Percentiles rank a stretch among this genome's conserved stretches.
phyloP scores from a whole-genome alignment of 257 asterid genomes.

The Datura wrightii region DNA sequence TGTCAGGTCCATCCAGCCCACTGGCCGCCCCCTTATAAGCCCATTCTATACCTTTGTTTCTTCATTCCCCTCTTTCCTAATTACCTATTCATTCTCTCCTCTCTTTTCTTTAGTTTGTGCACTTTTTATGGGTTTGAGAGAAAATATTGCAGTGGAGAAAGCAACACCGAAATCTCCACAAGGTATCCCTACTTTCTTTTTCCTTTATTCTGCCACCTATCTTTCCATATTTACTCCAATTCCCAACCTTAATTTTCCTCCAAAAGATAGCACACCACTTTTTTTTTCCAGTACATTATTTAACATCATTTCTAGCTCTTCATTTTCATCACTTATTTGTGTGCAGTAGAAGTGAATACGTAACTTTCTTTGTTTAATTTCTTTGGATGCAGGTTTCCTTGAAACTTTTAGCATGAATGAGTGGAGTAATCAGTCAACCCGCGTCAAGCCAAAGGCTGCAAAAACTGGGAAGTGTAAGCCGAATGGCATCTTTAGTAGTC shows the following conservation, averaged over 20 bases:
- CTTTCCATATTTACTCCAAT: constrained; percentile 25
- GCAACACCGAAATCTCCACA: constrained; percentile 49
- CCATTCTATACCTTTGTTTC: constrained; percentile 38
- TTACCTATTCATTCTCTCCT: constrained; percentile 29
- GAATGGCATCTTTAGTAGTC: constrained; percentile 27
- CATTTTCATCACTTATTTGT: background rate
- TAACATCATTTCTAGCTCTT: background rate
- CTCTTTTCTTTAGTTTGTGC: constrained; percentile 31
- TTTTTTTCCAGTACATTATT: background rate
- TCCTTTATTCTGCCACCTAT: constrained; percentile 11
- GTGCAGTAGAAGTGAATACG: background rate
- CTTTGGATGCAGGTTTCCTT: constrained; percentile 45
- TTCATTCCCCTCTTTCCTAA: constrained; percentile 31
- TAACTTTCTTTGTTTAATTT: background rate
- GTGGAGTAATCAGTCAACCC: constrained; percentile 31
- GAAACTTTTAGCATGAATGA: constrained; percentile 35
- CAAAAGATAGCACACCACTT: background rate
- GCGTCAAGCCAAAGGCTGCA: constrained; percentile 32
- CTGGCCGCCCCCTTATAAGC: constrained; percentile 46
- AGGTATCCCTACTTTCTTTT: constrained; percentile 47
- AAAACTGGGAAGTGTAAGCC: constrained; percentile 39
- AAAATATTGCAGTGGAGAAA: constrained; percentile 53
- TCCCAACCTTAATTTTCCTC: background rate
- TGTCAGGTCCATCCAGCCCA: constrained; percentile 66
- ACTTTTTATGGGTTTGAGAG: constrained; percentile 56